phyloP scores from a whole-genome alignment of 2,329 filamentous ascomycete species.

The Westerdykella ornata region DNA sequence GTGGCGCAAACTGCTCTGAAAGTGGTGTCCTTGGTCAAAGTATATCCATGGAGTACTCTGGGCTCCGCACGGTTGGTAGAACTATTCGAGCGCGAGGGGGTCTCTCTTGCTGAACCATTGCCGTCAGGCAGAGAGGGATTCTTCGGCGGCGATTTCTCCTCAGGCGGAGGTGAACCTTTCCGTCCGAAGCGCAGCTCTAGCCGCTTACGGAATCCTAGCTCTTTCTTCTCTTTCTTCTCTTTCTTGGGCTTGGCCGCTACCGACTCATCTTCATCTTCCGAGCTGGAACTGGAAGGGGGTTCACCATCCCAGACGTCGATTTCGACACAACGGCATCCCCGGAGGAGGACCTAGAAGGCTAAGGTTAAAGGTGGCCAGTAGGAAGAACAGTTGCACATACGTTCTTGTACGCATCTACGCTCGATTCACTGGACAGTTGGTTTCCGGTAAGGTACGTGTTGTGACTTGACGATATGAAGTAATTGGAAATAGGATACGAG shows the following conservation, averaged over 20 bases:
- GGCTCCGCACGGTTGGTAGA: conserved; percentile 52
- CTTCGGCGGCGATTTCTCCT: conserved; percentile 15
- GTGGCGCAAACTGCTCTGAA: conserved; percentile 82
- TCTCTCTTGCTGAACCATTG: conserved; percentile 14
- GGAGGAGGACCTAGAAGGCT: conserved; percentile 56
- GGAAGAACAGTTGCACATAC: conserved; percentile 41
- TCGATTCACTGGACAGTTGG: conserved; percentile 72
- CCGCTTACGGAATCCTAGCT: conserved; percentile 30
- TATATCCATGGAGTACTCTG: conserved; percentile 75
- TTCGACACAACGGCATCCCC: conserved; percentile 83
- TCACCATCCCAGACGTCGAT: conserved; percentile 90
- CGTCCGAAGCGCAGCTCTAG: conserved; percentile 28
- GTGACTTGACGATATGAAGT: conserved; percentile 91
- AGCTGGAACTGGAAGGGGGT: conserved; percentile 38
- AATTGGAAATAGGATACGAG: conserved; percentile 69
- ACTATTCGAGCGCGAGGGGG: conserved; percentile 30
- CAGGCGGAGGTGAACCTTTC: conserved; percentile 17
- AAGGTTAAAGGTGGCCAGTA: background rate
- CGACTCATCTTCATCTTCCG: conserved; percentile 24
- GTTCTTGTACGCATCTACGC: conserved; percentile 69
- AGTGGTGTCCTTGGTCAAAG: conserved; percentile 74
- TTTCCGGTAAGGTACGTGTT: conserved; percentile 89
- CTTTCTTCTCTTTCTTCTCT: conserved; percentile 26
- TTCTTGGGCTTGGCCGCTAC: conserved; percentile 18
- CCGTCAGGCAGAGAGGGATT: conserved; percentile 8